A percentile compares a stretch with the other conserved stretches of the same genome.
Conservation (phyloP, 2,329 filamentous ascomycete species). For the Ophiostoma fasciatum region DNA sequence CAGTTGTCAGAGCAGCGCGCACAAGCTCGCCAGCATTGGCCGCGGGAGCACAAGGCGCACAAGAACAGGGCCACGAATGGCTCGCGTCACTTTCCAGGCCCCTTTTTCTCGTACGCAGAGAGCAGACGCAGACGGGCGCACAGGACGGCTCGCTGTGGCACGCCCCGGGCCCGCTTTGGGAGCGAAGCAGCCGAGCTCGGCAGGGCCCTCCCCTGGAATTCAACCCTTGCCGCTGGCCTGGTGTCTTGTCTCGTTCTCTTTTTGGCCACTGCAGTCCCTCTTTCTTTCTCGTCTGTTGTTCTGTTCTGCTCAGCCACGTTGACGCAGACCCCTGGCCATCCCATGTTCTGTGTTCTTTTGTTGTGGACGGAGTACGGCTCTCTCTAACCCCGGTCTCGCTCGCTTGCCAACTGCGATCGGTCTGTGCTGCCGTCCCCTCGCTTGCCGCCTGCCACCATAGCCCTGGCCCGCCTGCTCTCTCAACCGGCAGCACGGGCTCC, state of each 20-base stretch:
- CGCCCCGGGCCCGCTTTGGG: slow-evolving; percentile 3
- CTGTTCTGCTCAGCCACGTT: neutral
- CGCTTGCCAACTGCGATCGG: neutral
- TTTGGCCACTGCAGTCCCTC: neutral
- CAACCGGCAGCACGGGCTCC: no score
- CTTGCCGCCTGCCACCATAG: neutral
- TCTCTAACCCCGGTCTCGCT: neutral
- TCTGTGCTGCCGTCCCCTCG: neutral
- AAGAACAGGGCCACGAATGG: neutral
- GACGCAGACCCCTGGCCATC: neutral
- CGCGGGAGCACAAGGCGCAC: neutral
- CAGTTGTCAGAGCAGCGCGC: no score
- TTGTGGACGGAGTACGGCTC: neutral
- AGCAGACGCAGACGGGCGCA: neutral
- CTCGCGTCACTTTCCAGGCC: no score
- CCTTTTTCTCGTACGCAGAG: slow-evolving; percentile 4
- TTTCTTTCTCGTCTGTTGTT: neutral
- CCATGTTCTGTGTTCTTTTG: neutral
- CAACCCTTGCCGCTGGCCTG: neutral
- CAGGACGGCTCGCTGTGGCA: slow-evolving; percentile 2
- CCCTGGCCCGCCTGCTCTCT: neutral
- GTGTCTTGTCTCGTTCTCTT: neutral
- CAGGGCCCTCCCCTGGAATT: neutral
- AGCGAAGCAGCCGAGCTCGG: neutral
- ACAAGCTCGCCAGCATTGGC: no score